Percentiles rank a stretch among this genome's conserved stretches.
These are phyloP conservation scores for Arachis hypogaea DNA, from an alignment of 306 rosid species.

Conservation along the genomic window DNA sequence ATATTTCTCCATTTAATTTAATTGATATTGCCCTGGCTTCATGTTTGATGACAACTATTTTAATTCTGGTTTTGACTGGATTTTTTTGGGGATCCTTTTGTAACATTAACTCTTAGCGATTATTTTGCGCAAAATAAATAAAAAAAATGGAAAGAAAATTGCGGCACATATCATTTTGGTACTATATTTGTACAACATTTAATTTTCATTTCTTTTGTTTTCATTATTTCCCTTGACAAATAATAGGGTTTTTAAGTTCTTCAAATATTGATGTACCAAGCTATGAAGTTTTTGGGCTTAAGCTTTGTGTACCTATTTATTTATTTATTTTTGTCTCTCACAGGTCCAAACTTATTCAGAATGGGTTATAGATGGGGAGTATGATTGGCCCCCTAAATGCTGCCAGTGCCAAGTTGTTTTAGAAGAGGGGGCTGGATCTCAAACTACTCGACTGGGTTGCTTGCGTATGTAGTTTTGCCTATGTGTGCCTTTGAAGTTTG, in stretches of 20 bases:
- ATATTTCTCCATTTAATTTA: constrained; percentile 5
- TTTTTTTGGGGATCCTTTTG: constrained; percentile 26
- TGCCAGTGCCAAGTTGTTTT: constrained; percentile 72
- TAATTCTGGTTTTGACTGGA: constrained; percentile 32
- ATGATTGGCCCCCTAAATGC: constrained; percentile 98
- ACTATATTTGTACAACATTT: background rate
- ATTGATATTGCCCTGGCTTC: background rate
- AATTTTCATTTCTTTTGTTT: constrained; percentile 4
- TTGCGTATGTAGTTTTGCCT: constrained; percentile 75
- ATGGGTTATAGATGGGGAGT: constrained; percentile 98
- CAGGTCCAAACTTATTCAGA: constrained; percentile 94
- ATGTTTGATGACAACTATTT: background rate
- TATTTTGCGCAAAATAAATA: constrained; percentile 8
- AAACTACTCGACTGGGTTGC: constrained; percentile 93
- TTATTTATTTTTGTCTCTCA: constrained; percentile 24
- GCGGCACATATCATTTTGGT: constrained; percentile 8
- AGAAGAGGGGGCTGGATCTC: constrained; percentile 72
- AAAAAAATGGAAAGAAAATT: background rate
- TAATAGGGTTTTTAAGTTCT: constrained; percentile 5
- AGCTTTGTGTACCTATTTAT: background rate
- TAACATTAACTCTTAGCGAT: background rate
- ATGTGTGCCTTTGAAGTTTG: constrained; percentile 28
- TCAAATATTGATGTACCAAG: constrained; percentile 12
- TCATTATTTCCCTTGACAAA: background rate
- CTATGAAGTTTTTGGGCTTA: constrained; percentile 37